phyloP scores from a whole-genome alignment of 1,284 basidiomycete genomes.

The Ganoderma multipileum region DNA sequence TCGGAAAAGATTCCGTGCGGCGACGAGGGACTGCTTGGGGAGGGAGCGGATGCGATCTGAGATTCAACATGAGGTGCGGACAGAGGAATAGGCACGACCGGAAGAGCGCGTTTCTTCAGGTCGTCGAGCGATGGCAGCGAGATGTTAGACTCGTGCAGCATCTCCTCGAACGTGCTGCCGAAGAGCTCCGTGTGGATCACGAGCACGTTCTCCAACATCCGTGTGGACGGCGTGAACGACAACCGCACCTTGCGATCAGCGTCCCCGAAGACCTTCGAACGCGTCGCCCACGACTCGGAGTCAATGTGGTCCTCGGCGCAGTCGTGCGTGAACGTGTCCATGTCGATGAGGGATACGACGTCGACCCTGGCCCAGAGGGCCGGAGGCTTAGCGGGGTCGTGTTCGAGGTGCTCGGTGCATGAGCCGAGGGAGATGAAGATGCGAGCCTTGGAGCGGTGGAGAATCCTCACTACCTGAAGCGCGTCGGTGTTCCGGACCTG shows the following conservation, averaged over 20 bases:
- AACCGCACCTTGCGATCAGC: background rate
- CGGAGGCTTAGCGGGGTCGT: background rate
- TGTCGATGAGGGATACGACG: background rate
- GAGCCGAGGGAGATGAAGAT: background rate
- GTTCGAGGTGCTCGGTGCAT: background rate
- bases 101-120: background rate
- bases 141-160: background rate
- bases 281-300: background rate
- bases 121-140: no score
- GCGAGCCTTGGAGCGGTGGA: background rate
- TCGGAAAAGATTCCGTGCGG: background rate
- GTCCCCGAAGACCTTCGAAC: background rate
- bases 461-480: background rate
- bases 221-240: background rate
- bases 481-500: background rate
- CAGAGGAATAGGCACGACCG: background rate
- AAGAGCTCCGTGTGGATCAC: background rate
- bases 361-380: background rate
- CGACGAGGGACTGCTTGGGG: background rate
- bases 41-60: background rate
- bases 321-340: background rate
- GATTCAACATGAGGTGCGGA: background rate
- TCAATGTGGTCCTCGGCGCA: conserved; percentile 2
- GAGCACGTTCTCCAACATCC: background rate
- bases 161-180: background rate